Conservation (phyloP, 2,329 filamentous ascomycete species). For the Blumeria graminis region DNA sequence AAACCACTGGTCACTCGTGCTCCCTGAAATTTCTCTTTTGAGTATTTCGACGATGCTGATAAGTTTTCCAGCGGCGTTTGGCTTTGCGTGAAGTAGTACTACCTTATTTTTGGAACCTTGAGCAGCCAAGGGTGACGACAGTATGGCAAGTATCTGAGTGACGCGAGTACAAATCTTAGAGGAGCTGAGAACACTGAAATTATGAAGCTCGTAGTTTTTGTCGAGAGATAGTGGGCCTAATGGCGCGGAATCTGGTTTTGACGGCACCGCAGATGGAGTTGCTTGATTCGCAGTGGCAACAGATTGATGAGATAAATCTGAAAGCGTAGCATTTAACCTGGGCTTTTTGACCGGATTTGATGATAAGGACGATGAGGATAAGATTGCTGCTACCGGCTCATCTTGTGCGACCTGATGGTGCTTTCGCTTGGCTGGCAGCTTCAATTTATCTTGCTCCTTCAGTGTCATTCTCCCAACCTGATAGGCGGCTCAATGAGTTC, state of each 20-base stretch:
- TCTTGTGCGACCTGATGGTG: too few species aligned
- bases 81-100: constrained; percentile 18
- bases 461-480: too few species aligned
- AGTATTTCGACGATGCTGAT: constrained; percentile 43
- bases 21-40: constrained; percentile 28
- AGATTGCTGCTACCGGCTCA: too few species aligned
- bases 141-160: constrained; percentile 9
- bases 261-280: constrained; percentile 4
- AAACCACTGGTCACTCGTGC: constrained; percentile 18
- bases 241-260: not conserved
- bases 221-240: not conserved
- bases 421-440: too few species aligned
- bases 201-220: constrained; percentile 20
- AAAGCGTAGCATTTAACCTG: not conserved
- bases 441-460: too few species aligned
- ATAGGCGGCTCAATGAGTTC: too few species aligned
- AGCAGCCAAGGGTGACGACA: constrained; percentile 8
- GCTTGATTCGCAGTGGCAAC: constrained; percentile 6
- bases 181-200: constrained; percentile 32
- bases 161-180: constrained; percentile 25
- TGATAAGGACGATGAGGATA: too few species aligned
- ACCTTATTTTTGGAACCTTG: constrained; percentile 16
- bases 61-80: constrained; percentile 30
- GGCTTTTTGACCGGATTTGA: too few species aligned
- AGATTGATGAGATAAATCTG: not conserved